These are phyloP conservation scores for Globisporangium paddicum DNA, from an alignment of 352 stramenopile genomes.

Conservation along the genomic window DNA sequence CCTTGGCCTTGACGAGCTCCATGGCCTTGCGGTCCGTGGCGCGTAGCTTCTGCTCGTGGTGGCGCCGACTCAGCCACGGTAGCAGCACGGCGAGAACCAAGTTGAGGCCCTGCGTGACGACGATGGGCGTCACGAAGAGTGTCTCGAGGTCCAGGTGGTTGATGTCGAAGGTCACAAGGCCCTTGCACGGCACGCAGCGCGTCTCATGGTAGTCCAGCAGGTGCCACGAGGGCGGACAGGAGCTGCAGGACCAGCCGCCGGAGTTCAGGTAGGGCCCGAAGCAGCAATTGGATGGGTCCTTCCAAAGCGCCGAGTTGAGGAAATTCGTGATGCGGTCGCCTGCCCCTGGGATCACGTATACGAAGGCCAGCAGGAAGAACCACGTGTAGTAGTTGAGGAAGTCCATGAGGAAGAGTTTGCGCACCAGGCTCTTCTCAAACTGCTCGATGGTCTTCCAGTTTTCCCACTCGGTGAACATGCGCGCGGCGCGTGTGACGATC, in stretches of 20 bases:
- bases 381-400: constrained; percentile 89
- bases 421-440: constrained; percentile 74
- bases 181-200: constrained; percentile 58
- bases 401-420: constrained; percentile 82
- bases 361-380: constrained; percentile 84
- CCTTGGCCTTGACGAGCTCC: constrained; percentile 62
- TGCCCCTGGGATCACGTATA: constrained; percentile 78
- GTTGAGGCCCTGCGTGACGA: constrained; percentile 74
- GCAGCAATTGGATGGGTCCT: constrained; percentile 76
- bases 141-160: constrained; percentile 76
- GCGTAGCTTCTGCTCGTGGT: constrained; percentile 59
- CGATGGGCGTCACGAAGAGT: constrained; percentile 79
- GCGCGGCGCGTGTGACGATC: constrained; percentile 64
- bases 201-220: constrained; percentile 24
- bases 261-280: constrained; percentile 72
- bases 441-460: constrained; percentile 85
- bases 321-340: constrained; percentile 80
- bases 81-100: constrained; percentile 66
- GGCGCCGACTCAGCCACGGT: constrained; percentile 67
- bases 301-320: constrained; percentile 70
- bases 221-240: constrained; percentile 66
- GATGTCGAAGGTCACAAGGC: constrained; percentile 81
- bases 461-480: constrained; percentile 77
- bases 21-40: constrained; percentile 54
- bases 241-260: constrained; percentile 35